phyloP scores from a whole-genome alignment of 2,329 filamentous ascomycete genomes.

The Alternaria burnsii region DNA sequence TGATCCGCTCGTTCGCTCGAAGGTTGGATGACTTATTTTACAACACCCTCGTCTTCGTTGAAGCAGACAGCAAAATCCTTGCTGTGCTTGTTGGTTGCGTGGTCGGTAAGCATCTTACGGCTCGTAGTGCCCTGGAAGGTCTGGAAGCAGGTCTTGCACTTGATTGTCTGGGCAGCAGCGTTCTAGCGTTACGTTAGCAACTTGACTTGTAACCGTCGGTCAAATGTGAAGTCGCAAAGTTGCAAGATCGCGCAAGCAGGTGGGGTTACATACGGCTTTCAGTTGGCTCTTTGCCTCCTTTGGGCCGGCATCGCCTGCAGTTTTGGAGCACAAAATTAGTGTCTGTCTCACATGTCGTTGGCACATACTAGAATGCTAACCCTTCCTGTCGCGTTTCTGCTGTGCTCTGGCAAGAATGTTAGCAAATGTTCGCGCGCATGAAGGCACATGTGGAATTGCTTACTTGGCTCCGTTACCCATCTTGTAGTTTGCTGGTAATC shows the following conservation, averaged over 20 bases:
- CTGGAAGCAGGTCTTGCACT: slow-evolving; percentile 79
- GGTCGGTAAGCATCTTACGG: slow-evolving; percentile 73
- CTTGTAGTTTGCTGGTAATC: slow-evolving; percentile 27
- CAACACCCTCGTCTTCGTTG: slow-evolving; percentile 45
- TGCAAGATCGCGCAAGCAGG: background rate
- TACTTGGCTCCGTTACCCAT: slow-evolving; percentile 53
- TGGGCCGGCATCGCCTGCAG: slow-evolving; percentile 2
- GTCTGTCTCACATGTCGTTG: slow-evolving; percentile 35
- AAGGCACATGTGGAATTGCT: slow-evolving; percentile 3
- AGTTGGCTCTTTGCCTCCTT: slow-evolving; percentile 7
- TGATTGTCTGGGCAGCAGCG: slow-evolving; percentile 76
- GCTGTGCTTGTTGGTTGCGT: slow-evolving; percentile 79
- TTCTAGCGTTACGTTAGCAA: slow-evolving; percentile 61
- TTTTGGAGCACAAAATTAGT: background rate
- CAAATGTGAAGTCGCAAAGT: background rate
- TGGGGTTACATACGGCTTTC: slow-evolving; percentile 39
- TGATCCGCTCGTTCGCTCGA: slow-evolving; percentile 4
- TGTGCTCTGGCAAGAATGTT: slow-evolving; percentile 42
- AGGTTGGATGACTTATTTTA: slow-evolving; percentile 25
- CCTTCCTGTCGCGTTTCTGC: slow-evolving; percentile 51
- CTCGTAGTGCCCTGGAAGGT: slow-evolving; percentile 82
- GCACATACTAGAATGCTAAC: slow-evolving; percentile 29
- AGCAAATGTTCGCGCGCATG: slow-evolving; percentile 18
- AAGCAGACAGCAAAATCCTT: slow-evolving; percentile 78
- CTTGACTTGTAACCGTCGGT: background rate